Evolutionary conservation across 2,329 filamentous ascomycete species (phyloP).

Genomic region (Botrytis pseudocinerea): DNA sequence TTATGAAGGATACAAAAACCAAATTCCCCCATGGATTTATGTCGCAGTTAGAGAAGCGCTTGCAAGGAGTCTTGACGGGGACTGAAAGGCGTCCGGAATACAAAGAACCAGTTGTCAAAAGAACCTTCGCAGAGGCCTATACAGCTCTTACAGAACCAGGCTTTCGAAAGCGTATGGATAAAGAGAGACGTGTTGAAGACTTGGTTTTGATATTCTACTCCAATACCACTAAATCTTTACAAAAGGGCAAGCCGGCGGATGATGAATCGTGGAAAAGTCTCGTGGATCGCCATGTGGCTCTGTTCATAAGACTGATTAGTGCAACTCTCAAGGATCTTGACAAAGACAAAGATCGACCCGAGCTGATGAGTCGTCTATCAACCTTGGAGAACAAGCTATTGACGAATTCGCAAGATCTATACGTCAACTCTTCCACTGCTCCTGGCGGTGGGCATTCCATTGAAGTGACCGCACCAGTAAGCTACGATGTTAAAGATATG

Average conservation of each 20-base stretch:
- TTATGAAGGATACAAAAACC: slow-evolving; percentile 65
- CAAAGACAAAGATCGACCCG: slow-evolving; percentile 80
- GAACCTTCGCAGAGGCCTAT: slow-evolving; percentile 91
- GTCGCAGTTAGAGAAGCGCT: slow-evolving; percentile 57
- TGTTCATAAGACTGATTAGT: slow-evolving; percentile 86
- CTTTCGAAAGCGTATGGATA: slow-evolving; percentile 89
- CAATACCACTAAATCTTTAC: slow-evolving; percentile 85
- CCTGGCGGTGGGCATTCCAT: slow-evolving; percentile 61
- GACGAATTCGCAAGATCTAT: slow-evolving; percentile 88
- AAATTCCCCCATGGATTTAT: slow-evolving; percentile 72
- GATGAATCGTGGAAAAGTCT: slow-evolving; percentile 90
- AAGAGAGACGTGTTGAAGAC: slow-evolving; percentile 89
- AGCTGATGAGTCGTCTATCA: slow-evolving; percentile 75
- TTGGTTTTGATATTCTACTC: slow-evolving; percentile 96
- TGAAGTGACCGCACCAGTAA: slow-evolving; percentile 80
- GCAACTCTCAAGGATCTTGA: slow-evolving; percentile 80
- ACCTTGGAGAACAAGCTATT: slow-evolving; percentile 91
- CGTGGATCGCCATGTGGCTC: slow-evolving; percentile 89
- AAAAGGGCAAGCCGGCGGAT: slow-evolving; percentile 71
- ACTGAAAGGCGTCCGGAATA: slow-evolving; percentile 84
- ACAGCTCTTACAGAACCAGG: slow-evolving; percentile 87
- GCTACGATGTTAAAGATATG: slow-evolving; percentile 97
- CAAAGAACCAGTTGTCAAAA: slow-evolving; percentile 85
- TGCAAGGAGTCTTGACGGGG: slow-evolving; percentile 60
- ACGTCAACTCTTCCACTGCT: slow-evolving; percentile 59